A percentile compares a stretch with the other conserved stretches of the same genome.
Evolutionary conservation across 75 land plant species (phyloP).

Genomic region (Sequoia sempervirens): DNA sequence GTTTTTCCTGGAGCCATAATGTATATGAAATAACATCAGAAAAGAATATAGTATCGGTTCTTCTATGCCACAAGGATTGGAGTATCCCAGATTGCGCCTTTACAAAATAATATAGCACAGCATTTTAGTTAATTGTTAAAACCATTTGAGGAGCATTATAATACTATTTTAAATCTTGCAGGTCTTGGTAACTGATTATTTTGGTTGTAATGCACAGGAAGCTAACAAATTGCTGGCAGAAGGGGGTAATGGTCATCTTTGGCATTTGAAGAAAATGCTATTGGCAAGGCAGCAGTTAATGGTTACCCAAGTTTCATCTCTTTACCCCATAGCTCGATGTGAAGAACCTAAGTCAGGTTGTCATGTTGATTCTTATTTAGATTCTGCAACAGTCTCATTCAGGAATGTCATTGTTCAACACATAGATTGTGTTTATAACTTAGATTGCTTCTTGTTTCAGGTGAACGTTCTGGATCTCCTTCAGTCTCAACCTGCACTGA

Average conservation of each 20-base stretch:
- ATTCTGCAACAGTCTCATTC: not conserved
- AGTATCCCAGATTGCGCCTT: not conserved
- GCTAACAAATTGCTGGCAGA: constrained; percentile 39
- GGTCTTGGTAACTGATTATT: not conserved
- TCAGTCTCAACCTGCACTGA: constrained; percentile 9
- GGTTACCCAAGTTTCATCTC: constrained; percentile 50
- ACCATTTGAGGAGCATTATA: not conserved
- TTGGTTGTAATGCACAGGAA: constrained; percentile 32
- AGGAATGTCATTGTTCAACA: not conserved
- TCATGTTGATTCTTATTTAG: not conserved
- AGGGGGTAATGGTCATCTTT: constrained; percentile 35
- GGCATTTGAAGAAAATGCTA: constrained; percentile 41
- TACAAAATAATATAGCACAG: not conserved
- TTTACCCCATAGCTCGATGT: constrained; percentile 43
- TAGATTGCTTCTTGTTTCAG: constrained; percentile 19
- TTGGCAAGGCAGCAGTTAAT: constrained; percentile 49
- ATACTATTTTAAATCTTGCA: not conserved
- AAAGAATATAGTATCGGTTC: not conserved
- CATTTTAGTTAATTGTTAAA: not conserved
- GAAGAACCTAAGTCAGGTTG: constrained; percentile 6
- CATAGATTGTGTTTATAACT: not conserved
- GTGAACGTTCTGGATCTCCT: constrained; percentile 26
- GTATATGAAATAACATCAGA: not conserved
- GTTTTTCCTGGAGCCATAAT: not conserved
- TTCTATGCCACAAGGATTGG: not conserved